Conservation (phyloP, 352 stramenopile genomes). For the Globisporangium uncinulatum region DNA sequence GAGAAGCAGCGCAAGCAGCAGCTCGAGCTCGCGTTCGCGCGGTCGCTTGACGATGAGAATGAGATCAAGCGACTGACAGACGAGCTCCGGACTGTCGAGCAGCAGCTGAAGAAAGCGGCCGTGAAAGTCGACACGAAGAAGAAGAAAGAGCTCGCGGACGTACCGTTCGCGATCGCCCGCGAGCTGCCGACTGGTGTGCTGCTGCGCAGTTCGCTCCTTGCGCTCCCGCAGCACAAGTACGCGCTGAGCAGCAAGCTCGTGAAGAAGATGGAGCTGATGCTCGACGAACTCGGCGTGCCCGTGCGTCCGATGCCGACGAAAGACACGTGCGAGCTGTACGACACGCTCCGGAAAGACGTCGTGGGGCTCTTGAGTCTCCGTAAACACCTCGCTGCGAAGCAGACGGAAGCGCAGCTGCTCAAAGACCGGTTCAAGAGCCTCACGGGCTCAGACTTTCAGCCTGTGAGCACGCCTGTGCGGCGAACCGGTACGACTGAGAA, state of each 20-base stretch:
- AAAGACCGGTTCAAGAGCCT: conserved; percentile 49
- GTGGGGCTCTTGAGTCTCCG: conserved; percentile 50
- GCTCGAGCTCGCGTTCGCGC: conserved; percentile 55
- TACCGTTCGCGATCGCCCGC: conserved; percentile 54
- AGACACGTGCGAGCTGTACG: conserved; percentile 50
- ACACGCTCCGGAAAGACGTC: conserved; percentile 49
- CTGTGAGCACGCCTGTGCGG: conserved; percentile 30
- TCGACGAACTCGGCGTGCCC: conserved; percentile 63
- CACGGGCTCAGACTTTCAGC: conserved; percentile 46
- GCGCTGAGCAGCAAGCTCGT: conserved; percentile 53
- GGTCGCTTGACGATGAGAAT: conserved; percentile 58
- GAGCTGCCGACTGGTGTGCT: conserved; percentile 44
- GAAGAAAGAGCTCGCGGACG: conserved; percentile 62
- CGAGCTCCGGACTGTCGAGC: conserved; percentile 47
- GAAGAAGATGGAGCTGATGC: conserved; percentile 62
- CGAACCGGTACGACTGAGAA: conserved; percentile 22
- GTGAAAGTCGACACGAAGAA: conserved; percentile 61
- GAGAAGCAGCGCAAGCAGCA: conserved; percentile 71
- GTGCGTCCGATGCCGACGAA: conserved; percentile 68
- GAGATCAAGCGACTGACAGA: conserved; percentile 53
- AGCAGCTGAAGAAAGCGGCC: conserved; percentile 64
- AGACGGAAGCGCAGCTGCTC: conserved; percentile 40
- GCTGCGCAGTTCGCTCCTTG: conserved; percentile 47
- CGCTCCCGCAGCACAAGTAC: conserved; percentile 42
- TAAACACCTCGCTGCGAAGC: conserved; percentile 57